Conservation (phyloP, 2,329 filamentous ascomycete genomes). For the Ophiocordyceps polyrhachis-furcata region DNA sequence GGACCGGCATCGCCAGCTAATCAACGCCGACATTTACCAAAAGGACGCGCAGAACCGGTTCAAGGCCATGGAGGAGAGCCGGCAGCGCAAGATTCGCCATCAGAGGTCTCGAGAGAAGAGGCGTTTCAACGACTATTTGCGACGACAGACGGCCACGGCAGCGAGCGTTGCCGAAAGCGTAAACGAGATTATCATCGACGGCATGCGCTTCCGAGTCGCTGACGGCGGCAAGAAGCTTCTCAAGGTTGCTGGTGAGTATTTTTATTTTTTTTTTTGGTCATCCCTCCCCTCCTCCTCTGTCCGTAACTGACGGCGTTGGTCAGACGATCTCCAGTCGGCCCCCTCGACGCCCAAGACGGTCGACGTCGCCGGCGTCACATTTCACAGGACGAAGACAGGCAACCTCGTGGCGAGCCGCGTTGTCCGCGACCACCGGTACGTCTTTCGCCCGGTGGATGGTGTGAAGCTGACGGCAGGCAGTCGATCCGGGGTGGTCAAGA, state of each 20-base stretch:
- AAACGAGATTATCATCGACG: conserved; percentile 50
- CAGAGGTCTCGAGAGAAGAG: conserved; percentile 39
- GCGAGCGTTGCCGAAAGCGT: conserved; percentile 13
- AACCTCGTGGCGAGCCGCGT: conserved; percentile 67
- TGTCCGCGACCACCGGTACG: conserved; percentile 59
- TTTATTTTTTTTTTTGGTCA: no score
- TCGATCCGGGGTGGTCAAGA: conserved; percentile 37
- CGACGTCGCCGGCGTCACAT: conserved; percentile 57
- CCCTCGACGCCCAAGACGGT: conserved; percentile 57
- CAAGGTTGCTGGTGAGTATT: conserved; percentile 43
- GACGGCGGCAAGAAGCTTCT: conserved; percentile 70
- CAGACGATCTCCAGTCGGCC: conserved; percentile 40
- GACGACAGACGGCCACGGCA: conserved; percentile 8
- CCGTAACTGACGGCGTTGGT: conserved; percentile 1
- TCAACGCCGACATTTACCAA: conserved; percentile 63
- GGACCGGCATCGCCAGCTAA: conserved; percentile 64
- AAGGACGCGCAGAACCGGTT: conserved; percentile 50
- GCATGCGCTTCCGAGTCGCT: conserved; percentile 53
- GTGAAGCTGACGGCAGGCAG: conserved; percentile 23
- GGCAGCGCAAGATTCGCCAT: conserved; percentile 34
- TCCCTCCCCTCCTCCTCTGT: no score
- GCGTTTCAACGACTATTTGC: conserved; percentile 25
- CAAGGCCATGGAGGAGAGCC: conserved; percentile 54
- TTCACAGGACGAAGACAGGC: conserved; percentile 71
- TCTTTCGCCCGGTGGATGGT: conserved; percentile 8